phyloP scores from a whole-genome alignment of 768 basidiomycete species.

The Termitomyces sp. region DNA sequence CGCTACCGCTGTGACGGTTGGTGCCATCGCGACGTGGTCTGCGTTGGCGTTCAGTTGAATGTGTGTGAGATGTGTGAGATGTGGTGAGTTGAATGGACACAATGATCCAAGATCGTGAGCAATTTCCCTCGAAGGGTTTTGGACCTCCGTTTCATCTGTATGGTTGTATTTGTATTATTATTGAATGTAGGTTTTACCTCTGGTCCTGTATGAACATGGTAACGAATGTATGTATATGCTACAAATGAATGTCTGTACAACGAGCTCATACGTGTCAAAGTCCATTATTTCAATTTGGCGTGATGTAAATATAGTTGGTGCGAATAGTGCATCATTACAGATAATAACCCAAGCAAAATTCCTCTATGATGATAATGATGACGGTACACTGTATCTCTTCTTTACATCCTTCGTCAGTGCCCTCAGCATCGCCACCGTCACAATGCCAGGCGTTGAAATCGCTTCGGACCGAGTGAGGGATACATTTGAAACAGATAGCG shows the following conservation, averaged over 20 bases:
- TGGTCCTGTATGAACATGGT: not conserved
- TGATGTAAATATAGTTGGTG: not conserved
- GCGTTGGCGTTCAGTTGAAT: conserved; percentile 63
- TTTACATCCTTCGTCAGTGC: conserved; percentile 55
- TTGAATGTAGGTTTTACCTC: not conserved
- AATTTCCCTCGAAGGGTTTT: not conserved
- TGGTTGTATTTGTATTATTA: not conserved
- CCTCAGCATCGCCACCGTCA: conserved; percentile 68
- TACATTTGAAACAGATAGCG: conserved; percentile 44
- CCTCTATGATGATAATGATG: not conserved
- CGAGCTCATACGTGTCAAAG: not conserved
- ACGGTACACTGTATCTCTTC: conserved; percentile 37
- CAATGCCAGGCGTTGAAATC: conserved; percentile 25
- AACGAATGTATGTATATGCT: not conserved
- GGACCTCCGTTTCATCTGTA: not conserved
- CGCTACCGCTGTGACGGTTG: conserved; percentile 60
- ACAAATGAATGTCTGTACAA: not conserved
- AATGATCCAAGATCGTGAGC: not conserved
- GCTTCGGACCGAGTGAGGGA: conserved; percentile 35
- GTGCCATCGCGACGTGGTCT: conserved; percentile 72
- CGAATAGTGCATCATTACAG: not conserved
- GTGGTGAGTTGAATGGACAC: not conserved
- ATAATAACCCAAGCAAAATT: conserved; percentile 1
- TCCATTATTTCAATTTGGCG: too few relatives aligned
- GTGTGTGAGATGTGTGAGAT: not conserved